Evolutionary conservation across 352 stramenopile species (phyloP).

Genomic region (Globisporangium abappressorium): DNA sequence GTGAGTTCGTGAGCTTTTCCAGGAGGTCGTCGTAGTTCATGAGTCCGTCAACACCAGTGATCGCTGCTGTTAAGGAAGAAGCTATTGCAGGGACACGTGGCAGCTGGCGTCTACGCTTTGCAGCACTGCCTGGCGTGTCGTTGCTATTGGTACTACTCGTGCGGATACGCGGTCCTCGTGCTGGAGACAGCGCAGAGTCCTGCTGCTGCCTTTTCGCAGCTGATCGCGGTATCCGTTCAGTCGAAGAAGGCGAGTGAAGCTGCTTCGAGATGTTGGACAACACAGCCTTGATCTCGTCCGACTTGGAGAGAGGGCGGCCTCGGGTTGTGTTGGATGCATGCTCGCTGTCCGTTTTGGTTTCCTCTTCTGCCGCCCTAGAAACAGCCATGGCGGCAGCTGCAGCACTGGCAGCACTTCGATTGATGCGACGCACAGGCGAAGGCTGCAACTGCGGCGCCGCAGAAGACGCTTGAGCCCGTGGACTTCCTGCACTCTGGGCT

Average conservation of each 20-base stretch:
- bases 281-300: constrained; percentile 16
- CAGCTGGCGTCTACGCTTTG: constrained; percentile 11
- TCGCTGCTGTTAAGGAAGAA: constrained; percentile 6
- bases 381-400: background rate
- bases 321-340: background rate
- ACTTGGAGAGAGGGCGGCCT: constrained; percentile 15
- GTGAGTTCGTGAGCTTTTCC: constrained; percentile 38
- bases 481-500: background rate
- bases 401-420: background rate
- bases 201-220: background rate
- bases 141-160: constrained; percentile 8
- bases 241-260: constrained; percentile 1
- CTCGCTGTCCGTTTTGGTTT: background rate
- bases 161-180: background rate
- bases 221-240: background rate
- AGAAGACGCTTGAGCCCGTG: constrained; percentile 5
- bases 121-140: background rate
- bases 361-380: background rate
- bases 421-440: background rate
- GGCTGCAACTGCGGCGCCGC: background rate
- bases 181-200: constrained; percentile 6
- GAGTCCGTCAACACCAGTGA: constrained; percentile 25
- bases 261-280: constrained; percentile 15
- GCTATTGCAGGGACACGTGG: constrained; percentile 37
- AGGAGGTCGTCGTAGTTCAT: constrained; percentile 48